Percentiles rank a stretch among this genome's conserved stretches.
Conservation (phyloP, 2,329 filamentous ascomycete genomes). For the Scleromitrula shiraiana region DNA sequence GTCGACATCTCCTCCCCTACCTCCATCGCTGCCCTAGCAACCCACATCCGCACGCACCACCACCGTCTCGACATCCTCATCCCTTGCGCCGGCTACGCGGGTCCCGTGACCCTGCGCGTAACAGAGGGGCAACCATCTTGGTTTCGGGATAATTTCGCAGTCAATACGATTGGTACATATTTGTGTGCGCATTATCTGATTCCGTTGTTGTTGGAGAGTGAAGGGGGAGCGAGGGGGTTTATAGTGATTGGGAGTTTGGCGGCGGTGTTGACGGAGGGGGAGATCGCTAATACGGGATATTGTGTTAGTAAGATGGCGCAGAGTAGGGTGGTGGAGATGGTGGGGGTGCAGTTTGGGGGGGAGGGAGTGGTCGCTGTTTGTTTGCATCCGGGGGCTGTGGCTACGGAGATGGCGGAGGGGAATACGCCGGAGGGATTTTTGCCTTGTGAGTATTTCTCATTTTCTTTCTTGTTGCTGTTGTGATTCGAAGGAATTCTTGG, state of each 20-base stretch:
- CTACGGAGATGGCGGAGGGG: neutral
- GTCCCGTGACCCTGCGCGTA: constrained; percentile 5
- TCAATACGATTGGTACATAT: constrained; percentile 6
- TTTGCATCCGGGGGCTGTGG: constrained; percentile 6
- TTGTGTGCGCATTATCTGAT: constrained; percentile 4
- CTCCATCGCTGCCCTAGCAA: neutral
- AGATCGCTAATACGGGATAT: constrained; percentile 9
- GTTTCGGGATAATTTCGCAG: constrained; percentile 3
- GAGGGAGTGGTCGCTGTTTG: constrained; percentile 2
- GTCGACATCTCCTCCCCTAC: constrained; percentile 1
- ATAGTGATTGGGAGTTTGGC: constrained; percentile 4
- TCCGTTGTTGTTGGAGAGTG: constrained; percentile 1
- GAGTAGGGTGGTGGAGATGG: constrained; percentile 5
- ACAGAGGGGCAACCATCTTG: constrained; percentile 2
- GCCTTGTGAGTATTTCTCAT: constrained; percentile 1
- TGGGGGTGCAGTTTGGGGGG: neutral
- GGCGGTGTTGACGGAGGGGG: neutral
- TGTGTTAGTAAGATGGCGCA: constrained; percentile 11
- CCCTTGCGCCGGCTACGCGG: constrained; percentile 7
- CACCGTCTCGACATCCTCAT: constrained; percentile 9
- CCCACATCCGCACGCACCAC: neutral
- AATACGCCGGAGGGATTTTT: constrained; percentile 7
- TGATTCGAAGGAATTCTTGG: neutral
- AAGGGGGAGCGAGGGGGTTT: neutral
- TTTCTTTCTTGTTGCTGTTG: neutral